phyloP scores from a whole-genome alignment of 2,329 filamentous ascomycete genomes.

The Curvularia lunata region DNA sequence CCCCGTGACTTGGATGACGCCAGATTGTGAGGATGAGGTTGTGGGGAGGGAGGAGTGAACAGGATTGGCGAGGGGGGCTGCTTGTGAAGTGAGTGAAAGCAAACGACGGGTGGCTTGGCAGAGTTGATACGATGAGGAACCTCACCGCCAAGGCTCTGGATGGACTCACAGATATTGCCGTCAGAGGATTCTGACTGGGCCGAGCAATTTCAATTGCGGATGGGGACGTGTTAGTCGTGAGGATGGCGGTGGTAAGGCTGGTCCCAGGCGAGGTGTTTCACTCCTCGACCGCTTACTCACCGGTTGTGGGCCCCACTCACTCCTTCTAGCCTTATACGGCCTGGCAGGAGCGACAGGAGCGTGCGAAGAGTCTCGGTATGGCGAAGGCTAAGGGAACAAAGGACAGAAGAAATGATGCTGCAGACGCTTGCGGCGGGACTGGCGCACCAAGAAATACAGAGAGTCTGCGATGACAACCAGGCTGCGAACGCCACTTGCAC shows the following conservation, averaged over 20 bases:
- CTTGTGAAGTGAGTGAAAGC: constrained; percentile 9
- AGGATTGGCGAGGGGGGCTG: constrained; percentile 3
- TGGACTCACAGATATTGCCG: constrained; percentile 10
- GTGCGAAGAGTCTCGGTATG: neutral
- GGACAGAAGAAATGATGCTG: too few species aligned
- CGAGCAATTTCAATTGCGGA: constrained; percentile 25
- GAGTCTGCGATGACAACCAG: neutral
- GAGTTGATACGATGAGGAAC: constrained; percentile 4
- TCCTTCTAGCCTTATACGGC: constrained; percentile 13
- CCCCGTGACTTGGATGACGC: constrained; percentile 13
- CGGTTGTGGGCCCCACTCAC: constrained; percentile 17
- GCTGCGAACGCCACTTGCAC: neutral
- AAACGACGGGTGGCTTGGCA: constrained; percentile 3
- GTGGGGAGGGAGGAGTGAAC: neutral
- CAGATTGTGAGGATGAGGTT: too few species aligned
- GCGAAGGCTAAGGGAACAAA: neutral
- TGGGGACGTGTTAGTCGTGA: neutral
- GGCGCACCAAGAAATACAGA: neutral
- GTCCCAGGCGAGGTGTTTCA: constrained; percentile 23
- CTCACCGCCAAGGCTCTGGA: constrained; percentile 10
- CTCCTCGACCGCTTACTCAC: constrained; percentile 15
- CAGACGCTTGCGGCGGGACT: neutral
- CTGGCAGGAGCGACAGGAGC: constrained; percentile 2
- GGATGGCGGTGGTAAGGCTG: constrained; percentile 27
- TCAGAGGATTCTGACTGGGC: constrained; percentile 28